Conservation (phyloP, 768 basidiomycete genomes). For the Naganishia vaughanmartiniae region DNA sequence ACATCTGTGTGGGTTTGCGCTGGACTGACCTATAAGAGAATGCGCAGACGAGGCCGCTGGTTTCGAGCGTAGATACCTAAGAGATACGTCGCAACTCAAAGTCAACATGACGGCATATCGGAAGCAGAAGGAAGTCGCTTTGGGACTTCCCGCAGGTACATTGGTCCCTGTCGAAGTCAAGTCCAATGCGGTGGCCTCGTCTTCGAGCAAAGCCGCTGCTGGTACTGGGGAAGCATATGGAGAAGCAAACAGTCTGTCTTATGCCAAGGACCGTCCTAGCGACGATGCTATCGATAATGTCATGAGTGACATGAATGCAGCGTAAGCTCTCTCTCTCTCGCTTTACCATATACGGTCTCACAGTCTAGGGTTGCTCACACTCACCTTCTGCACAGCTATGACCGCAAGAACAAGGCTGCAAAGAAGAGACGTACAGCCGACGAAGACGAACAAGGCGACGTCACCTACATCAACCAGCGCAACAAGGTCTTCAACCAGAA, state of each 20-base stretch:
- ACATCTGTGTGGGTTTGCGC: background rate
- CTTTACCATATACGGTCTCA: background rate
- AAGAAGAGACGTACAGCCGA: constrained; percentile 83
- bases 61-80: constrained; percentile 84
- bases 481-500: constrained; percentile 98
- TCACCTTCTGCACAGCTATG: constrained; percentile 60
- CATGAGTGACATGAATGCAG: constrained; percentile 83
- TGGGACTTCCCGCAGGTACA: constrained; percentile 71
- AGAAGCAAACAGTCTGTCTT: constrained; percentile 86
- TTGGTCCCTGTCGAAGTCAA: constrained; percentile 54
- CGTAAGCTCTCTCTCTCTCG: constrained; percentile 61
- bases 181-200: constrained; percentile 46
- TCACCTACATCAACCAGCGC: constrained; percentile 98
- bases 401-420: constrained; percentile 63
- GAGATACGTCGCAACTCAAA: constrained; percentile 81
- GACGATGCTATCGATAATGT: constrained; percentile 95
- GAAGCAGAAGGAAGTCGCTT: constrained; percentile 77
- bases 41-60: constrained; percentile 79
- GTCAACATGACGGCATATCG: constrained; percentile 85
- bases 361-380: constrained; percentile 2
- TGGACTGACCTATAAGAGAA: background rate
- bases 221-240: constrained; percentile 78
- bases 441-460: constrained; percentile 91
- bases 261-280: constrained; percentile 89
- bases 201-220: constrained; percentile 48